These are phyloP conservation scores for Citrus medica DNA, from an alignment of 345 rosid species.

Conservation along the genomic window DNA sequence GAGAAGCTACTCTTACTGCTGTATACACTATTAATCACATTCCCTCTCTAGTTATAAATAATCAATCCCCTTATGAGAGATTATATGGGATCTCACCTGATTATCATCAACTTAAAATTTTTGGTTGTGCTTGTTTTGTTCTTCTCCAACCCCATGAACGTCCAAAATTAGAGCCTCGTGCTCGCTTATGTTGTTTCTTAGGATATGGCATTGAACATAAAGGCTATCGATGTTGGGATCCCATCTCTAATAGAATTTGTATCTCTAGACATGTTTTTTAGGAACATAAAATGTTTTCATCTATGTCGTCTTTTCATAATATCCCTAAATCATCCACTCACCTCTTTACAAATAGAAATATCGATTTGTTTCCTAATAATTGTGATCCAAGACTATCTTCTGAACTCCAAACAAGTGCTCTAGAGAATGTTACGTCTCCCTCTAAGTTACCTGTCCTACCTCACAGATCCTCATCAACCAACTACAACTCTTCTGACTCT, in stretches of 20 bases:
- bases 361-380: not conserved
- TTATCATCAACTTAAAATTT: not conserved
- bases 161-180: not conserved
- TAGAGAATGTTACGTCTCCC: no score
- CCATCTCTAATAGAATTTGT: no score
- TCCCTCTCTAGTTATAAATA: not conserved
- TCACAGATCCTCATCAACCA: no score
- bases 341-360: no score
- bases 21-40: not conserved
- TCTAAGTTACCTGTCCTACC: no score
- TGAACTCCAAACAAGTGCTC: not conserved
- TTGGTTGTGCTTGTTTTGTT: constrained; percentile 4
- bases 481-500: no score
- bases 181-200: not conserved
- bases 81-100: not conserved
- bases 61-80: not conserved
- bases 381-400: fast-evolving
- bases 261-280: no score
- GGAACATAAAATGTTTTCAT: no score
- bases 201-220: not conserved
- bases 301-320: no score
- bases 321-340: no score
- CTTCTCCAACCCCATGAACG: not conserved
- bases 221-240: no score
- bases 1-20: not conserved